Percentiles rank a stretch among this genome's conserved stretches.
Evolutionary conservation across 2,329 filamentous ascomycete species (phyloP).

Genomic region (Pezicula neosporulosa): DNA sequence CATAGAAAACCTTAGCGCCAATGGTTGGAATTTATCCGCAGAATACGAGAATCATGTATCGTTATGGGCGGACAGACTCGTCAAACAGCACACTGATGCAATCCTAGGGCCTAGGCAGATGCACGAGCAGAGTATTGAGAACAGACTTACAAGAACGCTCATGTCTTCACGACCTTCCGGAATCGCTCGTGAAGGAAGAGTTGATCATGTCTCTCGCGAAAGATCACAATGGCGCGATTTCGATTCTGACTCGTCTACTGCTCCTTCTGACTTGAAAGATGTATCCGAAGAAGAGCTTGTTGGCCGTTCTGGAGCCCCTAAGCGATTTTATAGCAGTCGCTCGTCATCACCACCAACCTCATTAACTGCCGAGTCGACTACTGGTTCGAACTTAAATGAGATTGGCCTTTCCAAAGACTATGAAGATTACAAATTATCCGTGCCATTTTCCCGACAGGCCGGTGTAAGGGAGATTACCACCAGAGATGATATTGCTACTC

Average conservation of each 20-base stretch:
- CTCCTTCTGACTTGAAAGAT: not conserved
- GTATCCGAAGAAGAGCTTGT: not conserved
- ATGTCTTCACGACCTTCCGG: no score
- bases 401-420: no score
- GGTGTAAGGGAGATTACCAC: no score
- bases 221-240: no score
- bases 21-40: slow-evolving; percentile 2
- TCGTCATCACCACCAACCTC: not conserved
- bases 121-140: no score
- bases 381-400: no score
- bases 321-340: not conserved
- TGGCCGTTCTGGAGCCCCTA: not conserved
- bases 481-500: not conserved
- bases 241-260: not conserved
- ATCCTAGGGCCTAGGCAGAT: not conserved
- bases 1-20: slow-evolving; percentile 4
- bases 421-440: no score
- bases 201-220: not conserved
- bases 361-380: not conserved
- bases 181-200: no score
- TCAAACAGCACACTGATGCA: not conserved
- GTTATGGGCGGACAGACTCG: not conserved
- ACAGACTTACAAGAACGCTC: no score
- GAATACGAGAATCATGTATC: slow-evolving; percentile 4
- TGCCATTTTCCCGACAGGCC: no score